A percentile compares a stretch with the other conserved stretches of the same genome.
Conservation (phyloP, 768 basidiomycete genomes). For the Podaxis sp. region DNA sequence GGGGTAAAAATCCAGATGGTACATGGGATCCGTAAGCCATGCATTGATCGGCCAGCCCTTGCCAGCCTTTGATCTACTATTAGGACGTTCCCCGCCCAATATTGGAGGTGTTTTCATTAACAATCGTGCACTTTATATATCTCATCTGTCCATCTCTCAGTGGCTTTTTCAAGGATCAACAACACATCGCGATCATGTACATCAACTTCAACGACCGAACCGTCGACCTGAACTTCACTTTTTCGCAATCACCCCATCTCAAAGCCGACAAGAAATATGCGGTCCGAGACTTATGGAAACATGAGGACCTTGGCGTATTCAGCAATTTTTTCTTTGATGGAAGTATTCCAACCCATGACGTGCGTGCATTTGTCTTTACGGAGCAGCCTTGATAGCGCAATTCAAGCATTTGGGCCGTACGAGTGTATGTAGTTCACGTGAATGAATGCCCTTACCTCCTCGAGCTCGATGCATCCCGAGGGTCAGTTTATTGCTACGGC, state of each 20-base stretch:
- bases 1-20: conserved; percentile 48
- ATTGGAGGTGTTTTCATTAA: conserved; percentile 36
- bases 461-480: neutral
- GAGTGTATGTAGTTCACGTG: neutral
- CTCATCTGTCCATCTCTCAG: conserved; percentile 5
- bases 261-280: conserved; percentile 22
- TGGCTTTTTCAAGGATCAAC: conserved; percentile 21
- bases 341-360: conserved; percentile 22
- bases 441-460: neutral
- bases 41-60: conserved; percentile 8
- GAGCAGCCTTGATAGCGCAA: conserved; percentile 15
- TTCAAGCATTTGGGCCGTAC: neutral
- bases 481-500: neutral
- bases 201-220: conserved; percentile 25
- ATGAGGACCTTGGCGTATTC: conserved; percentile 21
- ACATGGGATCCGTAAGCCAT: conserved; percentile 22
- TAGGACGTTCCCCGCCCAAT: conserved; percentile 46
- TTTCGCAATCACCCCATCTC: conserved; percentile 23
- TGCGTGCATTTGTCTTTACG: conserved; percentile 24
- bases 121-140: neutral
- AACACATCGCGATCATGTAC: conserved; percentile 25
- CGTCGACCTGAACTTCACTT: conserved; percentile 25
- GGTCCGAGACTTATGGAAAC: conserved; percentile 24
- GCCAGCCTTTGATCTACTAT: conserved; percentile 33
- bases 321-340: conserved; percentile 23